Conservation (phyloP, 805 yeast species). For the Candida coleopterorum region DNA sequence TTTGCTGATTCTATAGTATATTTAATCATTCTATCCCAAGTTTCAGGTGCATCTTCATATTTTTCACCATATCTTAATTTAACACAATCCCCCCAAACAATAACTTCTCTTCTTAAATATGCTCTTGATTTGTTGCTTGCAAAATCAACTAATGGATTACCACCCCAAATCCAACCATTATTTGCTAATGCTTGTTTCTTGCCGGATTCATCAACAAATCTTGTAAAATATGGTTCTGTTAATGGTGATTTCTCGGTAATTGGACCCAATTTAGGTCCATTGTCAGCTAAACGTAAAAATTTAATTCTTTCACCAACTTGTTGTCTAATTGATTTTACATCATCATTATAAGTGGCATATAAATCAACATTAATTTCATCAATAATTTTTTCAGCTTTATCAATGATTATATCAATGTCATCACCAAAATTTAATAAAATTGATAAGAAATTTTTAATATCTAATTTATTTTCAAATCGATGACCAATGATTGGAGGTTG, state of each 20-base stretch:
- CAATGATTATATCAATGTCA: conserved; percentile 22
- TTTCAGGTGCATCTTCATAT: conserved; percentile 78
- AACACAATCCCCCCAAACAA: conserved; percentile 97
- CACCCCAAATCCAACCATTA: conserved; percentile 99
- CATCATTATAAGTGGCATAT: conserved; percentile 73
- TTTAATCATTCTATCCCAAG: conserved; percentile 84
- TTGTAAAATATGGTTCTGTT: conserved; percentile 84
- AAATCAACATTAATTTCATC: conserved; percentile 75
- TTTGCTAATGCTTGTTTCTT: conserved; percentile 74
- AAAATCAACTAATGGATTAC: conserved; percentile 88
- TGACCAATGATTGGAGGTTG: conserved; percentile 41
- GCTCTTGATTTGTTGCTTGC: conserved; percentile 78
- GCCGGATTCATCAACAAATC: conserved; percentile 53
- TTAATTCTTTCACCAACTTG: conserved; percentile 75
- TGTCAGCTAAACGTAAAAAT: conserved; percentile 67
- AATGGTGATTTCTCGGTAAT: conserved; percentile 50
- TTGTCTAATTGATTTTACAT: conserved; percentile 54
- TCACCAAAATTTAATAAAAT: conserved; percentile 34
- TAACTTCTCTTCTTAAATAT: conserved; percentile 85
- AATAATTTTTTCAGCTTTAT: conserved; percentile 47
- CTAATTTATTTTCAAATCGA: conserved; percentile 53
- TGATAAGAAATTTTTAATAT: conserved; percentile 46
- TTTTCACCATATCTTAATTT: conserved; percentile 78
- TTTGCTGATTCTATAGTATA: conserved; percentile 71
- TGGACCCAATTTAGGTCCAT: conserved; percentile 79